Evolutionary conservation across 2,329 filamentous ascomycete genomes (phyloP).

Genomic region (Hysterium pulicare): DNA sequence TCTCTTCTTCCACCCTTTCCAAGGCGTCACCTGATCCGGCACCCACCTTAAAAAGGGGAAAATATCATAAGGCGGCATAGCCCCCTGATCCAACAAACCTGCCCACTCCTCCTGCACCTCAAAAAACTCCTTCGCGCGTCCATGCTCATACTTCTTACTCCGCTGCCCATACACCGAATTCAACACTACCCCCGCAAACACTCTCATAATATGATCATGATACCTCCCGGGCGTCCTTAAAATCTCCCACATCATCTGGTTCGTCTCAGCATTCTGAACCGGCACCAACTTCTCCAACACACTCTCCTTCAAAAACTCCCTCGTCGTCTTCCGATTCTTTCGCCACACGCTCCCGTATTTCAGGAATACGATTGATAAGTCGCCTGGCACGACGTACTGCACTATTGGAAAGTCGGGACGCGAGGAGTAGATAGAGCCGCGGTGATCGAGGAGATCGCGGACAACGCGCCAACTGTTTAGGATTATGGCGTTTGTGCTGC

Average conservation of each 20-base stretch:
- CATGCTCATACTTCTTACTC: constrained; percentile 2
- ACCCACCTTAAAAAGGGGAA: constrained; percentile 11
- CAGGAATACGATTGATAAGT: not conserved
- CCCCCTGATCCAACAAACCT: constrained; percentile 5
- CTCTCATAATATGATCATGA: constrained; percentile 6
- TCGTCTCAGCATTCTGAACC: constrained; percentile 11
- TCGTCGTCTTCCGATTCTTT: constrained; percentile 2
- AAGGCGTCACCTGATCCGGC: constrained; percentile 10
- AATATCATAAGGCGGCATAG: constrained; percentile 6
- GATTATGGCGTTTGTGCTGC: constrained; percentile 5
- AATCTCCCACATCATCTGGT: constrained; percentile 12
- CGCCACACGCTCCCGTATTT: constrained; percentile 9
- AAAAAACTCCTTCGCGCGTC: constrained; percentile 6
- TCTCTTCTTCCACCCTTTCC: constrained; percentile 10
- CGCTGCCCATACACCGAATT: constrained; percentile 10
- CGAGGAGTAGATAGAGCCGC: constrained; percentile 7
- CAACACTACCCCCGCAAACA: constrained; percentile 9
- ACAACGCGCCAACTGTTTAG: constrained; percentile 8
- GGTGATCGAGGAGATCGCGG: constrained; percentile 7
- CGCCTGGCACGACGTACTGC: constrained; percentile 1
- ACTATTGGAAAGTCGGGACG: constrained; percentile 3
- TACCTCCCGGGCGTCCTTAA: constrained; percentile 2
- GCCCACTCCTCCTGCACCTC: constrained; percentile 9
- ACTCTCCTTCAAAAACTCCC: constrained; percentile 5
- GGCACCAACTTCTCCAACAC: constrained; percentile 6